phyloP scores from a whole-genome alignment of 352 stramenopile genomes.

The Phytophthora pisi region DNA sequence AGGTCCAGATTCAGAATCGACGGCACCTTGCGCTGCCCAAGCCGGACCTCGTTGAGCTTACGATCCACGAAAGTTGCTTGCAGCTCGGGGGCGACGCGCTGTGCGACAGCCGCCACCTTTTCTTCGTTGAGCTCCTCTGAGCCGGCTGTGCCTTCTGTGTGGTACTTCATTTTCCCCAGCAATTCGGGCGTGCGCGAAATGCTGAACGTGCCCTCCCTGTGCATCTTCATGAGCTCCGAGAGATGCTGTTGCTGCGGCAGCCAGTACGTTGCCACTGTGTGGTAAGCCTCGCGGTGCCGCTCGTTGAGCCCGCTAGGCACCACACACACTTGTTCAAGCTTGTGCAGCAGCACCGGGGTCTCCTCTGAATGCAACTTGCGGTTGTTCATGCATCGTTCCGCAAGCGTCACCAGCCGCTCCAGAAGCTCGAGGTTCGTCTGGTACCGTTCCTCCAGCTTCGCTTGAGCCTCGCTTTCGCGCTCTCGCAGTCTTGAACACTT shows the following conservation, averaged over 20 bases:
- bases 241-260: conserved; percentile 54
- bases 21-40: conserved; percentile 58
- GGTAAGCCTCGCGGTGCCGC: conserved; percentile 59
- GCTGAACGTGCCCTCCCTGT: conserved; percentile 79
- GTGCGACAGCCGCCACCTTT: conserved; percentile 38
- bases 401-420: conserved; percentile 54
- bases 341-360: conserved; percentile 63
- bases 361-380: conserved; percentile 78
- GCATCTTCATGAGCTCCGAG: conserved; percentile 73
- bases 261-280: conserved; percentile 73
- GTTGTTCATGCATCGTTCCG: conserved; percentile 74
- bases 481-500: conserved; percentile 63
- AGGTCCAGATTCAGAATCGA: conserved; percentile 48
- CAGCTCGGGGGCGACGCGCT: conserved; percentile 30
- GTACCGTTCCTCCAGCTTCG: conserved; percentile 49
- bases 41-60: conserved; percentile 70
- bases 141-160: conserved; percentile 68
- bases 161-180: conserved; percentile 66
- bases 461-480: conserved; percentile 49
- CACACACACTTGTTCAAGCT: conserved; percentile 67
- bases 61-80: conserved; percentile 48
- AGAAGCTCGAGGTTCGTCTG: conserved; percentile 49
- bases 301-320: conserved; percentile 54
- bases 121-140: conserved; percentile 47
- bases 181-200: conserved; percentile 76